Conservation (phyloP, 1,139 yeast species). For the Arxiozyma slooffiae region DNA sequence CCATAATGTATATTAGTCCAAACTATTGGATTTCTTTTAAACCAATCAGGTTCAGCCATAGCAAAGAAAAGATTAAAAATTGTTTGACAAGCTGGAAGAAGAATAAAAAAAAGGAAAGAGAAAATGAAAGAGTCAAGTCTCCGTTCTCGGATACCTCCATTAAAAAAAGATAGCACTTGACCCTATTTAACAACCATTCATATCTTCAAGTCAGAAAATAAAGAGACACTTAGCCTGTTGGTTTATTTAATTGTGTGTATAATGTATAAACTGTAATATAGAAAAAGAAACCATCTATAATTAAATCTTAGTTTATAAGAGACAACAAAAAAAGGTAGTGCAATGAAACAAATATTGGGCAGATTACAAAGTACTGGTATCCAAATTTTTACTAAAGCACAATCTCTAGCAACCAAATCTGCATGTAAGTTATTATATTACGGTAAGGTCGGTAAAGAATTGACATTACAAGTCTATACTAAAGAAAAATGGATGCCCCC, state of each 20-base stretch:
- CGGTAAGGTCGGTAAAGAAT: conserved; percentile 80
- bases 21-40: neutral
- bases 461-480: conserved; percentile 81
- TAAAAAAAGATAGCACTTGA: neutral
- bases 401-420: conserved; percentile 36
- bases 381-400: conserved; percentile 10
- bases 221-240: no score
- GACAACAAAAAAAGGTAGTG: no score
- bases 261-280: neutral
- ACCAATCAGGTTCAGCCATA: neutral
- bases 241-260: neutral
- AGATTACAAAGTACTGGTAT: conserved; percentile 3
- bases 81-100: neutral
- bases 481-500: conserved; percentile 95
- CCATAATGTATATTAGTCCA: neutral
- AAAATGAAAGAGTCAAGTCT: neutral
- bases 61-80: neutral
- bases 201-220: no score
- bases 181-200: neutral
- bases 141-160: neutral
- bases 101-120: neutral
- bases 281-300: no score
- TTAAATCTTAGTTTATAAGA: no score
- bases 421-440: conserved; percentile 61
- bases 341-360: neutral